Base-by-base conservation (phyloP, 306 rosid genomes). In the Quercus berberidifolia region DNA sequence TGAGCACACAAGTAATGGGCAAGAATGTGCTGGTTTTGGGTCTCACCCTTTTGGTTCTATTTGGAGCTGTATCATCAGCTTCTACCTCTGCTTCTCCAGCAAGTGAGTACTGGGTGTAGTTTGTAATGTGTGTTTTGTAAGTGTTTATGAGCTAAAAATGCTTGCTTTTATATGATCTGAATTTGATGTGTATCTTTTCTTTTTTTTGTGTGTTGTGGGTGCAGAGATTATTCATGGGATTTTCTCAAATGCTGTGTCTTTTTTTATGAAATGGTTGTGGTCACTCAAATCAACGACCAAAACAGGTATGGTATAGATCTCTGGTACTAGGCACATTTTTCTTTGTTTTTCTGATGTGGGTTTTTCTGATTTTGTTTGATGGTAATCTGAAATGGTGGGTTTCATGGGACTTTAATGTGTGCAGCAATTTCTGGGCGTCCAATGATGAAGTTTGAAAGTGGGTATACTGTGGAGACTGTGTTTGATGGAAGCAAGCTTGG, bases 401-500 rank as follows among this genome's bases (percentile, higher is more conserved):
- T 67, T 51, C 25, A 9, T 76, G 71, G 60, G 35, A 55, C 18
- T 74, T 71, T 14, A 31, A 5, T 68, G 8, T 38, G 25, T 75
- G 87, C 85, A 92, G 97, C 94, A 52, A 80, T 86, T 80, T 69
- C 95, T 59, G 91, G 90, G 60, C 88, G 91, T 85, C 90, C 97
- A 38, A 76, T 90, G 92, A 87, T 94, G 98, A 94, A 94, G 86
- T 94, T 89, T 55, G 98, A 94, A 88, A 86, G 97, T 88, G 98
- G 98, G 18, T 90, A 87, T 69, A 90, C 69, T 41, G 97, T 92
- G 86, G 97, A 94, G 94, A 94, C 98, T 4, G 98, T 94, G 86
- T 94, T 94, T 74, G 98, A 94, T 88, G 98, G 98, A 72, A 94
- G 97, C 84, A 94, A 94, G 88, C 98, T 90, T 79, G 98, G 97